These are phyloP conservation scores for Kalmusia sp. DNA, from an alignment of 2,329 filamentous ascomycete species.

Conservation along the genomic window DNA sequence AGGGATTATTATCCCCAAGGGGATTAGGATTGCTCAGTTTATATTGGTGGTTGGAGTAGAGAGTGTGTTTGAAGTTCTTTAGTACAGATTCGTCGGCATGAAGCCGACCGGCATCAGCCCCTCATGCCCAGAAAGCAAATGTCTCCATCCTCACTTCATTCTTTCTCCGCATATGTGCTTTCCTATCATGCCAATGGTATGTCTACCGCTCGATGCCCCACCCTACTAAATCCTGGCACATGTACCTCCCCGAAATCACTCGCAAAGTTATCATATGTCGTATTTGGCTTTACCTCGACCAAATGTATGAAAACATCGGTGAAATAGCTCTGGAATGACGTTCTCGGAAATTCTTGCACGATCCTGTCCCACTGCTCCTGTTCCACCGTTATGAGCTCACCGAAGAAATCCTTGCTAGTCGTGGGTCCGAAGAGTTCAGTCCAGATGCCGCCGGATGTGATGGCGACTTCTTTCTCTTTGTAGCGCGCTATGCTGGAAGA, in stretches of 20 bases:
- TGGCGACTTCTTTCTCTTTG: constrained; percentile 29
- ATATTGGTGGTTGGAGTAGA: too few relatives aligned
- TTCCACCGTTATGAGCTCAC: constrained; percentile 1
- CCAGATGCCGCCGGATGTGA: background rate
- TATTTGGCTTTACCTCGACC: constrained; percentile 50
- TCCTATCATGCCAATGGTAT: too few relatives aligned
- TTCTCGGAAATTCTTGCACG: constrained; percentile 42
- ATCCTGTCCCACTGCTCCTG: constrained; percentile 18
- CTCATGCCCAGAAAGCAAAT: too few relatives aligned
- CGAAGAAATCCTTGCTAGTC: background rate
- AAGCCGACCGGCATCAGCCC: too few relatives aligned
- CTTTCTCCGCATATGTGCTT: too few relatives aligned
- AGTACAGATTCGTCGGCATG: too few relatives aligned
- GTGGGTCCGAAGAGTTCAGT: background rate
- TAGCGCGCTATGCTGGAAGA: constrained; percentile 47
- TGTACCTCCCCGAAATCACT: constrained; percentile 41
- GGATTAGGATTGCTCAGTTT: too few relatives aligned
- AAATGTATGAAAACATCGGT: constrained; percentile 50
- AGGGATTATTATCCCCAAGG: too few relatives aligned
- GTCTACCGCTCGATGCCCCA: background rate
- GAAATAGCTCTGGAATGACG: constrained; percentile 40
- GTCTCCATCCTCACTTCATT: too few relatives aligned
- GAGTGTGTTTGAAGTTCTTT: too few relatives aligned
- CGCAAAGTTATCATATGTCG: constrained; percentile 49
- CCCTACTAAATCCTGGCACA: background rate